A percentile compares a stretch with the other conserved stretches of the same genome.
Conservation (phyloP, 768 basidiomycete species). For the Podaxis sp. region DNA sequence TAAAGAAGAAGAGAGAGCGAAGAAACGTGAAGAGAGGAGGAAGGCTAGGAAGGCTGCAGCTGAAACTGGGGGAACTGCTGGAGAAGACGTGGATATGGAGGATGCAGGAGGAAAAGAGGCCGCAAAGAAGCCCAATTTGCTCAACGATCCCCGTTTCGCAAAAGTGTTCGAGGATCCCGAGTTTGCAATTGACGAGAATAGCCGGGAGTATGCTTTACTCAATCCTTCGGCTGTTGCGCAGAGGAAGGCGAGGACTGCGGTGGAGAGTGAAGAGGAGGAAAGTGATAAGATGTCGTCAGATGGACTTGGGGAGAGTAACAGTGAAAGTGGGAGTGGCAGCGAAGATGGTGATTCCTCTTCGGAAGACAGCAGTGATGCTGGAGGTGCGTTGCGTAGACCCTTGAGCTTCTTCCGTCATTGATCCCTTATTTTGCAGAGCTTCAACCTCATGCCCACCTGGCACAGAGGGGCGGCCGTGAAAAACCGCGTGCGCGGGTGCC, state of each 20-base stretch:
- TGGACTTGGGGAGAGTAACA: constrained; percentile 42
- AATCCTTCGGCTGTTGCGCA: constrained; percentile 82
- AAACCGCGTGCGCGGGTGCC: constrained; percentile 35
- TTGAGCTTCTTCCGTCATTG: not conserved
- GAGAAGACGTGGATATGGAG: constrained; percentile 34
- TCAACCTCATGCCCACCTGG: constrained; percentile 47
- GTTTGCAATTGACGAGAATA: constrained; percentile 88
- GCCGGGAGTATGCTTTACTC: constrained; percentile 86
- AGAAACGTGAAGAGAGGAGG: constrained; percentile 54
- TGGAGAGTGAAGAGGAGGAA: constrained; percentile 88
- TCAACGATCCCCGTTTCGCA: constrained; percentile 86
- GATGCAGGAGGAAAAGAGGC: constrained; percentile 32
- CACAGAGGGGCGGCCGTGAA: constrained; percentile 40
- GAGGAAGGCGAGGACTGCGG: constrained; percentile 61
- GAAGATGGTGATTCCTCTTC: constrained; percentile 22
- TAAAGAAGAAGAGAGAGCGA: constrained; percentile 60
- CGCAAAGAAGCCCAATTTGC: constrained; percentile 46
- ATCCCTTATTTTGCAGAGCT: constrained; percentile 44
- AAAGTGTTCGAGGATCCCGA: constrained; percentile 89
- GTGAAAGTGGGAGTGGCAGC: constrained; percentile 38
- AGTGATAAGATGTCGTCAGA: constrained; percentile 69
- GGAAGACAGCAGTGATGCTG: constrained; percentile 54
- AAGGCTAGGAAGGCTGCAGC: constrained; percentile 37
- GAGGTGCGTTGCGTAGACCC: constrained; percentile 36
- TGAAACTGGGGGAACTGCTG: constrained; percentile 24